Evolutionary conservation across 73 alveolate species (phyloP).

Genomic region (Paramecium caudatum): DNA sequence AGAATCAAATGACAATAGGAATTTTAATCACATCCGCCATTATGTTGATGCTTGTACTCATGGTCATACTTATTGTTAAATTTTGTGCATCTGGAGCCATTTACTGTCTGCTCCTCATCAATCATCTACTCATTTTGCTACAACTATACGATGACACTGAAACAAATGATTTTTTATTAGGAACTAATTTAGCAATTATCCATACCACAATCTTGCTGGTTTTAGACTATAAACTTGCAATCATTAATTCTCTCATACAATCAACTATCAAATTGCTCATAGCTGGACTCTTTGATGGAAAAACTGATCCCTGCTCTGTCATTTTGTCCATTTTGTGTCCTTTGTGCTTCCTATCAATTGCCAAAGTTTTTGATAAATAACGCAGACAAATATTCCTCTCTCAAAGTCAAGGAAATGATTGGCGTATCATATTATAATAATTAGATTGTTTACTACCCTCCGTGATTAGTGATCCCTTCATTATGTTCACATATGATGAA

Average conservation of each 20-base stretch:
- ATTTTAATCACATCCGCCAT: conserved; percentile 21
- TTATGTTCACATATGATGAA: conserved; percentile 22
- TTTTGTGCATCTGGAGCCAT: not conserved
- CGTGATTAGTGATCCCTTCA: conserved; percentile 36
- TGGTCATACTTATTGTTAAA: not conserved
- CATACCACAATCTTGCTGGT: conserved; percentile 4
- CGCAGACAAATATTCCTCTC: not conserved
- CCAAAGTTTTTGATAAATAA: not conserved
- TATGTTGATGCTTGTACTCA: not conserved
- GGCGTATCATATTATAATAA: not conserved
- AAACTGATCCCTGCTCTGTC: conserved; percentile 4
- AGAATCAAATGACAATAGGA: not conserved
- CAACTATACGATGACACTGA: not conserved
- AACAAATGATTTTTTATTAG: conserved; percentile 11
- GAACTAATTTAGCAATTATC: not conserved
- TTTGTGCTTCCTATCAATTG: not conserved
- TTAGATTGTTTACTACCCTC: conserved; percentile 54
- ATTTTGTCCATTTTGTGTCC: conserved; percentile 26
- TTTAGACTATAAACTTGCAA: conserved; percentile 3
- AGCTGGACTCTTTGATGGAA: conserved; percentile 17
- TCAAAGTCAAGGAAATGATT: conserved; percentile 34
- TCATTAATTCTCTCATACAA: not conserved
- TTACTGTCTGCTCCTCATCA: not conserved
- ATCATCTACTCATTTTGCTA: not conserved
- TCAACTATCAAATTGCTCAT: conserved; percentile 13